These are phyloP conservation scores for Alternaria burnsii DNA, from an alignment of 2,329 filamentous ascomycete species.

Conservation along the genomic window DNA sequence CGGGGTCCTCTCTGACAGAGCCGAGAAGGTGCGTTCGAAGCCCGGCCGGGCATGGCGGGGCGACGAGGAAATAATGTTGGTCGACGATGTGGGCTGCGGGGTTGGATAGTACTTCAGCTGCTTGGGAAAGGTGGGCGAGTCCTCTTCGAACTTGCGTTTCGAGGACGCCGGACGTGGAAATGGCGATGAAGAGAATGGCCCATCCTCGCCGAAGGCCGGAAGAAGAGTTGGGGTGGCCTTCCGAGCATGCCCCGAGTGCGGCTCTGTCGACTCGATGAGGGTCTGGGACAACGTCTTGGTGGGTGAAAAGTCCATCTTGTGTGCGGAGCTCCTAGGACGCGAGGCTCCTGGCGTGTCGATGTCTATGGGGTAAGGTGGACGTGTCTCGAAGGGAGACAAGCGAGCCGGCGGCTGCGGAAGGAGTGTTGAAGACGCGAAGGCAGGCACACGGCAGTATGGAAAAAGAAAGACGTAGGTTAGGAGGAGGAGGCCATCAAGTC, in stretches of 20 bases:
- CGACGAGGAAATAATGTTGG: constrained; percentile 86
- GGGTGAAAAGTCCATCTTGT: constrained; percentile 47
- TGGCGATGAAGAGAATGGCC: constrained; percentile 80
- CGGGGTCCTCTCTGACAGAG: constrained; percentile 80
- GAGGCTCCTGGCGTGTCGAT: constrained; percentile 40
- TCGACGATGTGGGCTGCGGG: constrained; percentile 91
- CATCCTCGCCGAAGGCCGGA: constrained; percentile 69
- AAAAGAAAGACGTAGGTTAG: constrained; percentile 36
- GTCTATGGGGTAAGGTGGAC: constrained; percentile 29
- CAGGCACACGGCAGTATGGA: constrained; percentile 21
- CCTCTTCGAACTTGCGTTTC: constrained; percentile 70
- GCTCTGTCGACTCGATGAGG: constrained; percentile 38
- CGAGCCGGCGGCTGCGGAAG: constrained; percentile 35
- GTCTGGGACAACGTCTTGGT: constrained; percentile 36
- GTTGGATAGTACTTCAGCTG: constrained; percentile 82
- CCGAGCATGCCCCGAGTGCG: constrained; percentile 55
- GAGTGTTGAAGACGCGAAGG: constrained; percentile 23
- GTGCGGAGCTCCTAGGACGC: constrained; percentile 35
- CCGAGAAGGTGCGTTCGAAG: constrained; percentile 65
- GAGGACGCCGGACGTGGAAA: constrained; percentile 68
- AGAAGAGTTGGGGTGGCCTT: constrained; percentile 69
- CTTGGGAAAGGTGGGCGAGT: constrained; percentile 55
- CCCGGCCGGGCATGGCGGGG: constrained; percentile 59
- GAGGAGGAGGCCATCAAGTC: constrained; percentile 47
- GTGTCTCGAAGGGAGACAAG: constrained; percentile 35